phyloP scores from a whole-genome alignment of 768 basidiomycete genomes.

The Amanita polypyramis region DNA sequence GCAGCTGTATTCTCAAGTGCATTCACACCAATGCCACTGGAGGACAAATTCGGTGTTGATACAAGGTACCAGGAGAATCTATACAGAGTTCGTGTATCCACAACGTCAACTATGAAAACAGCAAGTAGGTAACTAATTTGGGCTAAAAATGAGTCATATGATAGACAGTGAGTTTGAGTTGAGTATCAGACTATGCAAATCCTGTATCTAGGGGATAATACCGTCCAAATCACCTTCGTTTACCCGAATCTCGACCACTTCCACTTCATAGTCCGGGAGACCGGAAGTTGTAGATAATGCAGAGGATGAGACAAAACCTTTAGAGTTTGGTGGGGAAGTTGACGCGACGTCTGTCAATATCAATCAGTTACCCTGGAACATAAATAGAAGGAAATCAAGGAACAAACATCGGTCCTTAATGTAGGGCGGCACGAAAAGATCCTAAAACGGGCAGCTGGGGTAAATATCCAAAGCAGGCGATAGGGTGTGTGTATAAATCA shows the following conservation, averaged over 20 bases:
- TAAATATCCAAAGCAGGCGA: not conserved
- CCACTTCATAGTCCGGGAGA: conserved; percentile 70
- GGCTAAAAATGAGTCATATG: not conserved
- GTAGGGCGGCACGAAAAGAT: conserved; percentile 80
- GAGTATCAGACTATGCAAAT: not conserved
- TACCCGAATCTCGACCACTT: conserved; percentile 82
- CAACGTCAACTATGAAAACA: not conserved
- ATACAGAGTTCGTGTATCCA: not conserved
- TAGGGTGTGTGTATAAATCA: not conserved
- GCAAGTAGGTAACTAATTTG: not conserved
- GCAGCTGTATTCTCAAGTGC: no score
- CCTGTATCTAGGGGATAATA: conserved; percentile 51
- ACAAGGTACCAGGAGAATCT: not conserved
- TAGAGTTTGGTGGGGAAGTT: conserved; percentile 68
- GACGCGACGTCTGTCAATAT: conserved; percentile 59
- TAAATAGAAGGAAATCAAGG: conserved; percentile 12
- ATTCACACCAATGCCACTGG: no score
- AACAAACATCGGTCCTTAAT: conserved; percentile 84
- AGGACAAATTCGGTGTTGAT: no score
- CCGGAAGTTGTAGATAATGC: conserved; percentile 58
- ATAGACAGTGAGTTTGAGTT: not conserved
- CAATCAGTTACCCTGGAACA: not conserved
- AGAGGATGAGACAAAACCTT: conserved; percentile 56
- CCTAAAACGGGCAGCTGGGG: conserved; percentile 30
- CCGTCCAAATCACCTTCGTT: conserved; percentile 67